phyloP scores from a whole-genome alignment of 805 yeast species.

The Hanseniaspora meyeri region DNA sequence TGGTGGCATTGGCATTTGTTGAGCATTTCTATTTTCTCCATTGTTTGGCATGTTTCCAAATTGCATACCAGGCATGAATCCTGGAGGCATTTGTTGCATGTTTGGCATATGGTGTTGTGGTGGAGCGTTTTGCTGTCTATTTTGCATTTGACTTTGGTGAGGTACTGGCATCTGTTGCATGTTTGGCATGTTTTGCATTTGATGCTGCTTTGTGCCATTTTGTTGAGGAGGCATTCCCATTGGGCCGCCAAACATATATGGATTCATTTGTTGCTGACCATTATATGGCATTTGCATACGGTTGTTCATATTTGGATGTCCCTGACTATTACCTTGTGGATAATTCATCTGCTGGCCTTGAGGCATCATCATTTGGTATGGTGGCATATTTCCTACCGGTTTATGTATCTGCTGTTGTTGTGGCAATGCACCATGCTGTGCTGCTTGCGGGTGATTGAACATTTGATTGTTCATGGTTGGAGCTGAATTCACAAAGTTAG shows the following conservation, averaged over 20 bases:
- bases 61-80: slow-evolving; percentile 19
- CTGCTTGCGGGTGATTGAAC: neutral
- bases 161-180: neutral
- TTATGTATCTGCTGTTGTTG: neutral
- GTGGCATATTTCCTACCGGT: neutral
- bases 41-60: slow-evolving; percentile 20
- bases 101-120: neutral
- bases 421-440: too few relatives aligned
- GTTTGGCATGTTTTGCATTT: neutral
- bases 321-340: slow-evolving; percentile 5
- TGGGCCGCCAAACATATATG: neutral
- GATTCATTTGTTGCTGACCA: neutral
- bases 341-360: slow-evolving; percentile 16
- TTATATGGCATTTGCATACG: slow-evolving; percentile 12
- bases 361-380: slow-evolving; percentile 15
- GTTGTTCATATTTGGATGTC: slow-evolving; percentile 17
- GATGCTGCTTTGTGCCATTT: slow-evolving; percentile 20
- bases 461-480: neutral
- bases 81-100: slow-evolving; percentile 20
- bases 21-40: slow-evolving; percentile 16
- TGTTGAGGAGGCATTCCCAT: slow-evolving; percentile 16
- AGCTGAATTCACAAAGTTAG: neutral
- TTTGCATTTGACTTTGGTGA: neutral
- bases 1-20: slow-evolving; percentile 20
- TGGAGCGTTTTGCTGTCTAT: neutral